A percentile compares a stretch with the other conserved stretches of the same genome.
phyloP scores from a whole-genome alignment of 495 filamentous ascomycete genomes.

The Tetracladium setigerum region DNA sequence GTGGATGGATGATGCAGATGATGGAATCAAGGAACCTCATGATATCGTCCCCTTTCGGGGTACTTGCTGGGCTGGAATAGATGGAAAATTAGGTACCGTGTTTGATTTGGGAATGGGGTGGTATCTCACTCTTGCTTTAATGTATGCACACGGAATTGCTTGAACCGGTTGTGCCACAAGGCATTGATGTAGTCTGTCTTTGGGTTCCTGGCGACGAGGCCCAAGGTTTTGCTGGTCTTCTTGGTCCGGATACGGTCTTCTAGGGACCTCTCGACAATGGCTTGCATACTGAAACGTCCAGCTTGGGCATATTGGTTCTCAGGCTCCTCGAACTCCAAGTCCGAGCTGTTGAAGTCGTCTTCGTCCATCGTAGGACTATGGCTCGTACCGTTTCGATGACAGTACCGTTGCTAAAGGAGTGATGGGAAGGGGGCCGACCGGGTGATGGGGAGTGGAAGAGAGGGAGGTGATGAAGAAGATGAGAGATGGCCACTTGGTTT shows the following conservation, averaged over 20 bases:
- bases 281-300: background rate
- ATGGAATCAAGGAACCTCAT: too few relatives aligned
- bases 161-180: background rate
- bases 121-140: background rate
- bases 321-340: background rate
- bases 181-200: conserved; percentile 1
- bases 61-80: conserved; percentile 11
- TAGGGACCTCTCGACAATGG: background rate
- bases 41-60: too few relatives aligned
- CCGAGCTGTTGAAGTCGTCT: conserved; percentile 3
- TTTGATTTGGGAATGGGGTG: conserved; percentile 2
- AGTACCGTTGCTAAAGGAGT: too few relatives aligned
- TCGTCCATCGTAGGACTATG: too few relatives aligned
- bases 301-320: background rate
- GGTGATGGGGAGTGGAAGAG: too few relatives aligned
- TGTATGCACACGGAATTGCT: background rate
- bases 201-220: too few relatives aligned
- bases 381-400: too few relatives aligned
- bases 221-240: background rate
- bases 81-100: conserved; percentile 14
- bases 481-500: too few relatives aligned
- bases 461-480: too few relatives aligned
- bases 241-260: conserved; percentile 2
- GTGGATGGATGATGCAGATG: too few relatives aligned
- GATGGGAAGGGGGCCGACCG: too few relatives aligned